Conservation (phyloP, 2,329 filamentous ascomycete genomes). For the Septoria petroselini region DNA sequence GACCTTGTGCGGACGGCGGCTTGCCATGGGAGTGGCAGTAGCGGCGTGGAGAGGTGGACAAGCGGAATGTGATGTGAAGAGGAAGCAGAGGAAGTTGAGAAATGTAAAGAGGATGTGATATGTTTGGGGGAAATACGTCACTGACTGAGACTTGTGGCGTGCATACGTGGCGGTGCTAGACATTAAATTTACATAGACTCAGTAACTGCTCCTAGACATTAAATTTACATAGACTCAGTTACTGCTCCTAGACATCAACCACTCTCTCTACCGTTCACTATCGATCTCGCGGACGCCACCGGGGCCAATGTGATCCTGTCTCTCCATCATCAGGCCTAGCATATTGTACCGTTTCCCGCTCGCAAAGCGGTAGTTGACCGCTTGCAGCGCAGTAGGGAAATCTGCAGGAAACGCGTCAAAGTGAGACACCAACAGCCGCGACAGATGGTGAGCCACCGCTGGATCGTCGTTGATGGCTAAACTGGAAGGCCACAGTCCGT, state of each 20-base stretch:
- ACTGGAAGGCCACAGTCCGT: slow-evolving; percentile 16
- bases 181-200: background rate
- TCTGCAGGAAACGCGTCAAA: slow-evolving; percentile 21
- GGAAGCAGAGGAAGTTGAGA: no score
- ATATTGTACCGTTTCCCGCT: slow-evolving; percentile 12
- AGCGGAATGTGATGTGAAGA: background rate
- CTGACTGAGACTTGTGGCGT: no score
- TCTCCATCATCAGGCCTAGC: slow-evolving; percentile 2
- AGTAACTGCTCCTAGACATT: no score
- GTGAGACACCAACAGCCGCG: slow-evolving; percentile 16
- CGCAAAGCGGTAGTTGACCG: slow-evolving; percentile 20
- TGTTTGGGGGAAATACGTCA: no score
- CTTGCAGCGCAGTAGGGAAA: slow-evolving; percentile 15
- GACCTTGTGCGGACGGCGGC: slow-evolving; percentile 10
- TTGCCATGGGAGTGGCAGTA: slow-evolving; percentile 7
- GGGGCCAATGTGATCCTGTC: slow-evolving; percentile 1
- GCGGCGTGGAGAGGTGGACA: background rate
- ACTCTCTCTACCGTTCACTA: no score
- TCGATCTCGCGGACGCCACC: slow-evolving; percentile 4
- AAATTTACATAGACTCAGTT: no score
- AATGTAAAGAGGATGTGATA: no score
- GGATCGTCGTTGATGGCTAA: slow-evolving; percentile 8
- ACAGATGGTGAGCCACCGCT: slow-evolving; percentile 13
- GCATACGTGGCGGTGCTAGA: no score
- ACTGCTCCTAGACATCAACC: background rate